phyloP scores from a whole-genome alignment of 352 stramenopile species.

The Pythium aphanidermatum region DNA sequence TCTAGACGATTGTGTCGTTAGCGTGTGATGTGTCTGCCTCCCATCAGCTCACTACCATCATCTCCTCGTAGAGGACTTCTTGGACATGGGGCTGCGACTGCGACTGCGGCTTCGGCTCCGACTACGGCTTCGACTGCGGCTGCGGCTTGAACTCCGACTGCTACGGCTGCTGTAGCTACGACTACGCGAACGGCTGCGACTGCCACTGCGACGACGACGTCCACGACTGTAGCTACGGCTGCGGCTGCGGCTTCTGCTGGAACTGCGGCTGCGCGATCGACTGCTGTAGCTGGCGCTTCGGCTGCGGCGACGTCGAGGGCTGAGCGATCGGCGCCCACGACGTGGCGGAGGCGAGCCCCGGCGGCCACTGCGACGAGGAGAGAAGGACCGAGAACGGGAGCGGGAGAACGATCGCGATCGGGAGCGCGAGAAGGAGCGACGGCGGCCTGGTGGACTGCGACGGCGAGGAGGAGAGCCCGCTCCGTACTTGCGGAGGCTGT shows the following conservation, averaged over 20 bases:
- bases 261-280: constrained; percentile 24
- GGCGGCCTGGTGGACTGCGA: neutral
- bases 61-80: constrained; percentile 1
- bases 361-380: constrained; percentile 6
- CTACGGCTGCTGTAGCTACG: constrained; percentile 9
- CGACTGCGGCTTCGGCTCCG: constrained; percentile 22
- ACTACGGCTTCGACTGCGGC: constrained; percentile 19
- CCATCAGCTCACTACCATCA: constrained; percentile 16
- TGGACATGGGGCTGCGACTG: constrained; percentile 15
- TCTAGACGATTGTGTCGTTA: too few species aligned
- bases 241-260: constrained; percentile 10
- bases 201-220: constrained; percentile 11
- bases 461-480: neutral
- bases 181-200: constrained; percentile 34
- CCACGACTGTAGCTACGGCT: constrained; percentile 20
- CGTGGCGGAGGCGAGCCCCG: constrained; percentile 6
- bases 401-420: constrained; percentile 17
- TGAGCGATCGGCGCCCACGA: constrained; percentile 11
- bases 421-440: constrained; percentile 8
- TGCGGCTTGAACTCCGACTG: neutral
- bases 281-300: constrained; percentile 24
- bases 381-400: constrained; percentile 15
- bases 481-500: neutral
- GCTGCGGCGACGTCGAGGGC: constrained; percentile 14
- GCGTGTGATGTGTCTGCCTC: too few species aligned